Percentiles rank a stretch among this genome's conserved stretches.
These are phyloP conservation scores for Diaporthe ampelina DNA, from an alignment of 2,329 filamentous ascomycete genomes.

Conservation along the genomic window DNA sequence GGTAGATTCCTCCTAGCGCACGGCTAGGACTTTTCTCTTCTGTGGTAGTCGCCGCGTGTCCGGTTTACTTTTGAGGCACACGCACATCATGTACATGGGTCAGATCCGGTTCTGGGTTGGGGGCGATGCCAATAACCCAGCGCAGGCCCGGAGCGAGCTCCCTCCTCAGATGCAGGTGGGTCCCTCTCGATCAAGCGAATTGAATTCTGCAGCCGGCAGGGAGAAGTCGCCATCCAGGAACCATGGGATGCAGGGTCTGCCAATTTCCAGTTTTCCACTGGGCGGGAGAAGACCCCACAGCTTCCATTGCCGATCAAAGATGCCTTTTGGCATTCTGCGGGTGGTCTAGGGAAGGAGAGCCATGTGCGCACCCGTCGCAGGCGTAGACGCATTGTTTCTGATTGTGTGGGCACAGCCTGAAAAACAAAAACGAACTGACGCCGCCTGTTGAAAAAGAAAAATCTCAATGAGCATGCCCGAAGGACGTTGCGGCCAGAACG, in stretches of 20 bases:
- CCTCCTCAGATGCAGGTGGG: constrained; percentile 34
- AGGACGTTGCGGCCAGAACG: background rate
- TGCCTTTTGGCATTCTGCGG: constrained; percentile 28
- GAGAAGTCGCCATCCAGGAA: constrained; percentile 32
- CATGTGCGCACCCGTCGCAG: constrained; percentile 23
- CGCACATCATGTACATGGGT: constrained; percentile 32
- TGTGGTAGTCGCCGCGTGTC: constrained; percentile 11
- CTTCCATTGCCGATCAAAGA: constrained; percentile 37
- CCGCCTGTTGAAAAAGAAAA: constrained; percentile 14
- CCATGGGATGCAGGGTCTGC: constrained; percentile 34
- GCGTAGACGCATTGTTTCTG: constrained; percentile 6
- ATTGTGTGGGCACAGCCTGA: constrained; percentile 6
- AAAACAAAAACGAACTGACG: constrained; percentile 5
- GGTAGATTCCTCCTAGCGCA: constrained; percentile 32
- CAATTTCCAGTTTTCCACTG: constrained; percentile 37
- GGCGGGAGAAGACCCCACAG: constrained; percentile 32
- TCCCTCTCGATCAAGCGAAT: constrained; percentile 33
- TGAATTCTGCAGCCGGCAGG: constrained; percentile 36
- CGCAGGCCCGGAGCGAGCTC: constrained; percentile 11
- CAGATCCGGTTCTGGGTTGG: constrained; percentile 31
- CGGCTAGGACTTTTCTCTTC: constrained; percentile 14
- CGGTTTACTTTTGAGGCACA: constrained; percentile 21
- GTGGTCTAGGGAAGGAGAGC: constrained; percentile 11
- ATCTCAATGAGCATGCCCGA: background rate
- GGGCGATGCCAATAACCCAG: constrained; percentile 32